Evolutionary conservation across 495 filamentous ascomycete species (phyloP), one percentile per base, ranked within the genome.

Genomic region (Daldinia decipiens): DNA sequence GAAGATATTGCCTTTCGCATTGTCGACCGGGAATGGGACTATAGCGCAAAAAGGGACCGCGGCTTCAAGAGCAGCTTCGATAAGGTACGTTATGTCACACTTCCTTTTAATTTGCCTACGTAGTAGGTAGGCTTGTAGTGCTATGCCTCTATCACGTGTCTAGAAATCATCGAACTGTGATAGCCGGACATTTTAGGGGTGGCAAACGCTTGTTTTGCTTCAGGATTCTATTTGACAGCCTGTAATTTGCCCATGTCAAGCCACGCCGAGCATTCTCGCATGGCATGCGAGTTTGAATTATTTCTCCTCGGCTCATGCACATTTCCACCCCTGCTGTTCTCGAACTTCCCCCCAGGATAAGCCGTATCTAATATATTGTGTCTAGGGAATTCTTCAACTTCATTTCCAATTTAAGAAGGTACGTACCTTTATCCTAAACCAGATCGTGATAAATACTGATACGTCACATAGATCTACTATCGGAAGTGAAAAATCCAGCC

Each of bases 11-110:
- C 94, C 8, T 99, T 99, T 71, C 88, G 95, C 36, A 98, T 99
- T 73, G 96, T 99, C 51, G 95, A 99, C 77, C 94, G 95, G 70
- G 96, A 99, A 81, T 99, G 95, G 95, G 95, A 99, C 79, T 98
- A 97, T 77, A 95, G 92, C 80, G 94, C 95, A 0, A 98, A 98
- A 81, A 86, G 91, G 67, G 95, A 99, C 68, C 87, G 96, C 40
- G 95, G 95, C 0, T 99, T 98, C 77, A 94, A 89, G 79, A 97
- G 94, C 77, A 95, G 91, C 70, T 99, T 98, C 79, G 95, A 99
- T 78, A 98, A 98, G 90, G 93, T 95, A 87, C 72, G 88, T 82
- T 70, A 60, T 65, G 52, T 72, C 12, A 17, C n/a, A 52, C 36
- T 59, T 45, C 17, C 51, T 24, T 54, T 31, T 51, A 39, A 21